Percentiles rank a stretch among this genome's conserved stretches.
These are phyloP conservation scores for Erysimum cheiranthoides DNA, from an alignment of 345 rosid genomes.

Conservation along the genomic window DNA sequence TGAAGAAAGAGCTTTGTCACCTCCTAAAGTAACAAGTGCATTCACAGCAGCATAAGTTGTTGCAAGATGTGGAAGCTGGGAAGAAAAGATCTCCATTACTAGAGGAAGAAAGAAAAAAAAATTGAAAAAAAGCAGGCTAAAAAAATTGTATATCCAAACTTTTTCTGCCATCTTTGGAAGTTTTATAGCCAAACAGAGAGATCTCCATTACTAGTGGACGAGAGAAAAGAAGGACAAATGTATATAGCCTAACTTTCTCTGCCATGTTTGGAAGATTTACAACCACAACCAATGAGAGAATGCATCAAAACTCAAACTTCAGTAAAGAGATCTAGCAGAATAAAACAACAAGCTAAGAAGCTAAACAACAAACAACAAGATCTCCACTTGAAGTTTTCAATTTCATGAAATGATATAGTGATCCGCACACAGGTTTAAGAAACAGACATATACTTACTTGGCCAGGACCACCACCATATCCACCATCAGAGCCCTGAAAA, in stretches of 20 bases:
- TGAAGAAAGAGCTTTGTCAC: slow-evolving; percentile 69
- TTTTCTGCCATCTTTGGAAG: slow-evolving; percentile 4
- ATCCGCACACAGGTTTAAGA: slow-evolving; percentile 10
- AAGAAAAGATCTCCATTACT: slow-evolving; percentile 34
- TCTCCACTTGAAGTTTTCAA: not conserved
- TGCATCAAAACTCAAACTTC: slow-evolving; percentile 9
- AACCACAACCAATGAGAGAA: slow-evolving; percentile 11
- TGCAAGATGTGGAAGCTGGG: slow-evolving; percentile 96
- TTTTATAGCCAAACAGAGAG: slow-evolving; percentile 20
- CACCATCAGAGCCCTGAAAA: slow-evolving; percentile 82
- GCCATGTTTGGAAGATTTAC: not conserved
- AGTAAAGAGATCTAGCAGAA: slow-evolving; percentile 22
- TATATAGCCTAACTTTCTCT: not conserved
- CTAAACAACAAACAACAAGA: not conserved
- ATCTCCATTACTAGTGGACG: too few species aligned
- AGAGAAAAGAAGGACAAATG: not conserved
- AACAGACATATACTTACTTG: slow-evolving; percentile 68
- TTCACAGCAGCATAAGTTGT: slow-evolving; percentile 96
- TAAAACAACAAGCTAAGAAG: not conserved
- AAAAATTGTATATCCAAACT: not conserved
- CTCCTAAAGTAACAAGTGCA: slow-evolving; percentile 86
- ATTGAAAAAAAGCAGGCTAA: not conserved
- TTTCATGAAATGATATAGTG: not conserved
- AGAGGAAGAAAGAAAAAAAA: not conserved
- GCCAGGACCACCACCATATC: slow-evolving; percentile 98